Base-by-base conservation (phyloP, 257 asterid species). In the Primulina tabacum region DNA sequence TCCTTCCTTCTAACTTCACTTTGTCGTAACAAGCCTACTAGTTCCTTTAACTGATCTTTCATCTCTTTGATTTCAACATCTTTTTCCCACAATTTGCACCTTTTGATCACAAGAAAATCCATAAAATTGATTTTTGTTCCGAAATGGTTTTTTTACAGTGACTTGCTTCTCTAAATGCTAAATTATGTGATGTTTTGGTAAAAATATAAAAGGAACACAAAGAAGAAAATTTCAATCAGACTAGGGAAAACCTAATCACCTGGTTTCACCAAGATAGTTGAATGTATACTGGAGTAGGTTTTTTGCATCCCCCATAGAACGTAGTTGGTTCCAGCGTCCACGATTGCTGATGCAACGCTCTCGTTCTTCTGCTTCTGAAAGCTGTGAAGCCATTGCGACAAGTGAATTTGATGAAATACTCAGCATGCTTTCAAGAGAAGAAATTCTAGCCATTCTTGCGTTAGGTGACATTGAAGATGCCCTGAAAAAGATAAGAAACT, bases 351-450 rank as follows among this genome's bases (percentile, higher is more conserved):
- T 81, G 60, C 88, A 83, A 9, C 99, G 95, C 79, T 94, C 99
- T 55, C 99, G 78, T 74, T 94, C 99, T 84, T 94, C 99, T 56
- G 99, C 98, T 82, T 94, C 99, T 34, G 99, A 94, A 70, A 94
- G 96, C 80, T 91, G 99, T 71, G 99, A 94, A 76, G 98, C 98
- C 99, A 94, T 94, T 38, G 99, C 80, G 59, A 94, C 99, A 40
- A 94, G 89, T 20, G 99, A 89, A 82, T 88, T 91, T 26, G 99
- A 94, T 64, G 99, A 86, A 69, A 94, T 88, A 82, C 88, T 86
- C 40, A 94, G 82, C 99, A 94, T 94, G 83, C 87, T 91, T 75
- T 94, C 99, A n/a, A 94, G 98, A 63, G 97, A 88, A 79, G 90
- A 87, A 53, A 94, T 94, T 84, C 99, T 83, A 8, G 99, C 88